phyloP scores from a whole-genome alignment of 2,329 filamentous ascomycete species.

The Aspergillus fijiensis region DNA sequence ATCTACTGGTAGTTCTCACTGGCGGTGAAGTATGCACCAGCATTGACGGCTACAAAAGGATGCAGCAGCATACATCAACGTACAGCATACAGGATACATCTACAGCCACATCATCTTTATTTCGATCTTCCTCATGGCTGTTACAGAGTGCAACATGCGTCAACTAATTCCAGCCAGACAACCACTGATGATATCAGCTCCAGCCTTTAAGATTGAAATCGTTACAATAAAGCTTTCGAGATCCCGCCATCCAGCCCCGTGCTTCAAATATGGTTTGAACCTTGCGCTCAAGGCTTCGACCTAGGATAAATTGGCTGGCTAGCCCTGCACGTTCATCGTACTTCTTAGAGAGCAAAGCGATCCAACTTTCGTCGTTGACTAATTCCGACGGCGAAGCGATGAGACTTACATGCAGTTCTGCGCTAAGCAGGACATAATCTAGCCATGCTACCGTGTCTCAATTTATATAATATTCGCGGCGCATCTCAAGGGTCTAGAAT shows the following conservation, averaged over 20 bases:
- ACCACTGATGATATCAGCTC: not conserved
- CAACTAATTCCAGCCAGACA: not conserved
- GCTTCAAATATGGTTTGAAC: not conserved
- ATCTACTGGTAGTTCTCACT: not conserved
- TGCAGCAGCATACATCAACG: not conserved
- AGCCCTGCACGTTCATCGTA: not conserved
- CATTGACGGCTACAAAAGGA: constrained; percentile 2
- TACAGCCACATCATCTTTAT: constrained; percentile 8
- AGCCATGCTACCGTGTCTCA: too few species aligned
- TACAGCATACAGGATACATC: not conserved
- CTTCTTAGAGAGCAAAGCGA: not conserved
- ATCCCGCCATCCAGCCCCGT: not conserved
- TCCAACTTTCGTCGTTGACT: not conserved
- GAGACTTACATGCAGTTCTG: too few species aligned
- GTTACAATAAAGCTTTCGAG: not conserved
- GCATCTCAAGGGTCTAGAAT: too few species aligned
- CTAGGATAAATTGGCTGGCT: not conserved
- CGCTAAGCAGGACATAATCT: too few species aligned
- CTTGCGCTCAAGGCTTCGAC: not conserved
- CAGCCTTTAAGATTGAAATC: not conserved
- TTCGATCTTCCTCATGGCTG: constrained; percentile 1
- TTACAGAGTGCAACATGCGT: not conserved
- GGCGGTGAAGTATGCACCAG: constrained; percentile 4
- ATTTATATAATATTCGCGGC: too few species aligned
- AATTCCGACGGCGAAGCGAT: not conserved